Evolutionary conservation across 257 asterid genomes (phyloP).

Genomic region (Penstemon eatonii): DNA sequence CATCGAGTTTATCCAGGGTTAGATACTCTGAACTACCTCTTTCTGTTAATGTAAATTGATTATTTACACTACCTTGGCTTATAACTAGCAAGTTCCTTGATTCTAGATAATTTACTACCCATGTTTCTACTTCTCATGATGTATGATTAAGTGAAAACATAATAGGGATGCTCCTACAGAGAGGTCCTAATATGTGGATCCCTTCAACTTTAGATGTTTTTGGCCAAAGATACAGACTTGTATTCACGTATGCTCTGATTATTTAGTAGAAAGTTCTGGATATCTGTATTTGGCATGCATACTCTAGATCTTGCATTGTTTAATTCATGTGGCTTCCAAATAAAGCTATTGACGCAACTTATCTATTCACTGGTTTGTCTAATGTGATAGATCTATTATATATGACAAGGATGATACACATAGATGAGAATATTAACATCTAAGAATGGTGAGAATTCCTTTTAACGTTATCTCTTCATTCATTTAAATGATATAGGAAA

Average conservation of each 20-base stretch:
- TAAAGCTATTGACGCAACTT: not conserved
- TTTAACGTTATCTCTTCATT: not conserved
- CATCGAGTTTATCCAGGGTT: slow-evolving; percentile 63
- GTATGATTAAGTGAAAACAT: not conserved
- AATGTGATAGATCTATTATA: slow-evolving; percentile 1
- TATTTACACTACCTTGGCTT: not conserved
- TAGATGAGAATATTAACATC: not conserved
- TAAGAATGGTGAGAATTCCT: slow-evolving; percentile 1
- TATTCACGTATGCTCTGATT: not conserved
- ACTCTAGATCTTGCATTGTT: slow-evolving; percentile 15
- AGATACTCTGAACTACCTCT: slow-evolving; percentile 30
- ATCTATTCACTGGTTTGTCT: not conserved
- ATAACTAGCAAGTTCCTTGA: not conserved
- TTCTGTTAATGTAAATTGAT: slow-evolving; percentile 4
- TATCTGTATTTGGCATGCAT: slow-evolving; percentile 3
- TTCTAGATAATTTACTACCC: slow-evolving; percentile 2
- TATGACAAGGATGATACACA: not conserved
- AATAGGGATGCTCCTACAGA: slow-evolving; percentile 1
- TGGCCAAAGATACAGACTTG: slow-evolving; percentile 8
- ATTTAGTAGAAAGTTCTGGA: slow-evolving; percentile 8
- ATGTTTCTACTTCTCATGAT: slow-evolving; percentile 12
- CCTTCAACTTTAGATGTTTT: not conserved
- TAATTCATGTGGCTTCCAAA: not conserved
- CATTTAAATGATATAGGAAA: not conserved
- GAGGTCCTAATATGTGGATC: slow-evolving; percentile 3